Conservation (phyloP, 2,329 filamentous ascomycete genomes). For the Fusarium xylarioides region DNA sequence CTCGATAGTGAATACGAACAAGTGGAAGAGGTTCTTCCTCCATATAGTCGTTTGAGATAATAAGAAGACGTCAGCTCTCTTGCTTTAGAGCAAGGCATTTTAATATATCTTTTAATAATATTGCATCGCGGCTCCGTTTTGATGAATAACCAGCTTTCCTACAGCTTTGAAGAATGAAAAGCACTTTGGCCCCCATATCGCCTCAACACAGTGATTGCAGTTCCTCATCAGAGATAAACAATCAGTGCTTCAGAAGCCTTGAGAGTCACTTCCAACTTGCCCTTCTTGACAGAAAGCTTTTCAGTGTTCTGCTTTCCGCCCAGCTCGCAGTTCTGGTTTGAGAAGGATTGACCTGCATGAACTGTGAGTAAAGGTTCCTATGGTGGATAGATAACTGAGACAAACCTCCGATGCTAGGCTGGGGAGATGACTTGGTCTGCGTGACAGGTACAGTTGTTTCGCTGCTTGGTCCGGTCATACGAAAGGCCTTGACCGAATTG, state of each 20-base stretch:
- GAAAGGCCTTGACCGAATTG: not conserved
- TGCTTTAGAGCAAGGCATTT: not conserved
- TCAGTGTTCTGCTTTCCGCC: not conserved
- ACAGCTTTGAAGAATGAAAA: accelerated
- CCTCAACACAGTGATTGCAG: not conserved
- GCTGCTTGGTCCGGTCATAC: not conserved
- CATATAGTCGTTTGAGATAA: not conserved
- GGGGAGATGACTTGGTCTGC: not conserved
- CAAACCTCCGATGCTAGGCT: not conserved
- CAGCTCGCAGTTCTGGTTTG: not conserved
- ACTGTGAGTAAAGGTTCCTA: not conserved
- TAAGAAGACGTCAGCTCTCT: not conserved
- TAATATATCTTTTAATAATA: not conserved
- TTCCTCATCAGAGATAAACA: not conserved
- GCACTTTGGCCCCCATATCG: too few species aligned
- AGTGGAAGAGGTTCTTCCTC: not conserved
- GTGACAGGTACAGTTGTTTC: not conserved
- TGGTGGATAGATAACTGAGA: accelerated
- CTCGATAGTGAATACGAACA: not conserved
- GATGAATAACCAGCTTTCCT: not conserved
- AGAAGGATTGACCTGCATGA: not conserved
- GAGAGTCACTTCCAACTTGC: not conserved
- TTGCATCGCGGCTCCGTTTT: not conserved
- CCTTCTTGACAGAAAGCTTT: not conserved
- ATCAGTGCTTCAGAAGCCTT: not conserved